Base-by-base conservation (phyloP, 768 basidiomycete genomes). In the Scleroderma bovista region DNA sequence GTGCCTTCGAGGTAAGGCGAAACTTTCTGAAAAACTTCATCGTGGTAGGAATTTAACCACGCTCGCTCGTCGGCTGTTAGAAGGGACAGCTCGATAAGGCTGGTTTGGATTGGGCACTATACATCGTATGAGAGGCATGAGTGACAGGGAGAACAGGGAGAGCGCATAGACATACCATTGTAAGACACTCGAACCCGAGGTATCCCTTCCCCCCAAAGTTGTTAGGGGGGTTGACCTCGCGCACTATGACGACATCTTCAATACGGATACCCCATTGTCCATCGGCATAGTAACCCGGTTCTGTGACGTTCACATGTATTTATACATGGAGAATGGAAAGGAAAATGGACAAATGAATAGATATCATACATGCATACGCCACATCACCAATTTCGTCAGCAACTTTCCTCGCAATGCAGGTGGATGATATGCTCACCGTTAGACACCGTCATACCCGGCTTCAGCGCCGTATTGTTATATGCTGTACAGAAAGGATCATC, bases 271-370 rank as follows among this genome's bases (percentile, higher is more conserved):
- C 95, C 60, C 85, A 98, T 40, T 76, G 72, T 2, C 93, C 95
- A 58, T 97, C 93, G 8, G 81, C 83, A 63, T 96, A 96, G 65
- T 87, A 95, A 9, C 93, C 93, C 1, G 93, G 93, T 56, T 95
- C 93, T 81, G 55, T 24, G 34, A 17, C 33, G 16, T 31, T 52
- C 32, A 15, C 24, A 17, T 44, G 26, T 10, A 38, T 7, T 9
- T n/a, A n/a, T n/a, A n/a, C n/a, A n/a, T n/a, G n/a, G n/a, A n/a
- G n/a, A n/a, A n/a, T n/a, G n/a, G n/a, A n/a, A n/a, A n/a, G n/a
- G n/a, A n/a, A n/a, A n/a, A n/a, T n/a, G n/a, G n/a, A 29, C 26
- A 29, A 9, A 5, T 29, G 26, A 9, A 29, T 29, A 29, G 26
- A 29, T 29, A 29, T 9, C 26, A 29, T 29, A 4, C 26, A 29